A percentile compares a stretch with the other conserved stretches of the same genome.
Conservation (phyloP, 2,329 filamentous ascomycete species). For the Myriangium duriaei region DNA sequence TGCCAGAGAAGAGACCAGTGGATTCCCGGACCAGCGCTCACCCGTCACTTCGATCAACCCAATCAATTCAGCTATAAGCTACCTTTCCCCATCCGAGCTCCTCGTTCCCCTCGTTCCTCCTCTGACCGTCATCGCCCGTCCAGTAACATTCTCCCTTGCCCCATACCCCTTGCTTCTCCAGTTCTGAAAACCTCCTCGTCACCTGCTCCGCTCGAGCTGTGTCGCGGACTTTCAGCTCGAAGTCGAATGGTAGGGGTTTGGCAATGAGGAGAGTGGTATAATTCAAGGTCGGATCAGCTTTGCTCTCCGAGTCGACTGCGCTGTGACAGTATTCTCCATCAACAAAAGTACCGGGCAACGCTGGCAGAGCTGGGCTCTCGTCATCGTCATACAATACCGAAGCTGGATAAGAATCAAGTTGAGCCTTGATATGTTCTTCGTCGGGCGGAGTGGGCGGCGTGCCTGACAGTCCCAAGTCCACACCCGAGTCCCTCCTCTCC, state of each 20-base stretch:
- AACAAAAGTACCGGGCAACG: neutral
- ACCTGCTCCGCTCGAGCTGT: slow-evolving; percentile 21
- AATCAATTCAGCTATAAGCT: too few relatives aligned
- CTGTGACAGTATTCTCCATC: too few relatives aligned
- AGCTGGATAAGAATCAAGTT: too few relatives aligned
- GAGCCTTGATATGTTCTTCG: neutral
- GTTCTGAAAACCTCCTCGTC: slow-evolving; percentile 24
- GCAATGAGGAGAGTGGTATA: slow-evolving; percentile 34
- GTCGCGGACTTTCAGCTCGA: slow-evolving; percentile 26
- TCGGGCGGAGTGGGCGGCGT: neutral
- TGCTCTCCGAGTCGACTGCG: too few relatives aligned
- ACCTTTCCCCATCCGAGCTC: slow-evolving; percentile 16
- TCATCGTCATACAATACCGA: neutral
- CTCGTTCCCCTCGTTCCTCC: slow-evolving; percentile 17
- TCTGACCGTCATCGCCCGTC: slow-evolving; percentile 20
- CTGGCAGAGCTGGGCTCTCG: neutral
- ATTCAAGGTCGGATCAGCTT: slow-evolving; percentile 30
- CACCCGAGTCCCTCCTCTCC: too few relatives aligned
- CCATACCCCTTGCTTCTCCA: slow-evolving; percentile 28
- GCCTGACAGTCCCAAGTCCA: neutral
- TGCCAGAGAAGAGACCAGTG: too few relatives aligned
- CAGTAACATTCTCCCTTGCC: slow-evolving; percentile 26
- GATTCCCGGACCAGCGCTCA: too few relatives aligned
- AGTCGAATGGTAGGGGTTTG: slow-evolving; percentile 34
- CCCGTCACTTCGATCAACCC: too few relatives aligned